Percentiles rank a stretch among this genome's conserved stretches.
phyloP scores from a whole-genome alignment of 306 rosid species.

The Trifolium dubium region DNA sequence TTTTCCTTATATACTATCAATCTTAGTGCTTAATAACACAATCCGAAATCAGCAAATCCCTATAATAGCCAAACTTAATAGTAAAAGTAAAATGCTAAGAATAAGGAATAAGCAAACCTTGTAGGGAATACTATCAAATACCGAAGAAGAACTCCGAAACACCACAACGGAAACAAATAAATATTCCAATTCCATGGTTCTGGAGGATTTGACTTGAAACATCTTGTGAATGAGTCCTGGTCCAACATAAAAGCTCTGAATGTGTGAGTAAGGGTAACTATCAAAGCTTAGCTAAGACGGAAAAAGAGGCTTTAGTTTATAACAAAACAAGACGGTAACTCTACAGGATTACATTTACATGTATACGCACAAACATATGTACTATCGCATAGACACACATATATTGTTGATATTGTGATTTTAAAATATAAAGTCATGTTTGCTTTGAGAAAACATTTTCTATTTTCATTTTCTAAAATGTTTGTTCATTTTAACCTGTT shows the following conservation, averaged over 20 bases:
- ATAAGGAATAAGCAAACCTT: slow-evolving; percentile 60
- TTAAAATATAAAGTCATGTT: neutral
- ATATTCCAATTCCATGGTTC: slow-evolving; percentile 99
- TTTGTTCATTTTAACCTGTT: no score
- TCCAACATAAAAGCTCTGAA: slow-evolving; percentile 35
- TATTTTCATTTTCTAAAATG: no score
- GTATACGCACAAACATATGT: neutral
- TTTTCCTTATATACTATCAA: slow-evolving; percentile 26
- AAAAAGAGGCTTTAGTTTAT: slow-evolving; percentile 1
- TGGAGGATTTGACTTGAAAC: slow-evolving; percentile 96
- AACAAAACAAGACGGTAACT: slow-evolving; percentile 2
- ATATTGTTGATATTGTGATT: neutral
- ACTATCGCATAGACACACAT: neutral
- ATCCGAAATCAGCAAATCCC: neutral
- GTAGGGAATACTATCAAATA: slow-evolving; percentile 80
- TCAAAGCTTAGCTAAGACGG: slow-evolving; percentile 22
- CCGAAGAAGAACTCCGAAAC: slow-evolving; percentile 86
- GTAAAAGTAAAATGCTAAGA: slow-evolving; percentile 1
- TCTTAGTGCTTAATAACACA: slow-evolving; percentile 23
- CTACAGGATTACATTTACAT: neutral
- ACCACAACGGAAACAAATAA: slow-evolving; percentile 95
- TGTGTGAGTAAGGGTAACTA: slow-evolving; percentile 38
- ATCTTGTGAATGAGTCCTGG: slow-evolving; percentile 91
- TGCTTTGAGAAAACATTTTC: no score
- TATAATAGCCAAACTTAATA: slow-evolving; percentile 11